These are phyloP conservation scores for Xylaria sp. DNA, from an alignment of 2,329 filamentous ascomycete species.

Conservation along the genomic window DNA sequence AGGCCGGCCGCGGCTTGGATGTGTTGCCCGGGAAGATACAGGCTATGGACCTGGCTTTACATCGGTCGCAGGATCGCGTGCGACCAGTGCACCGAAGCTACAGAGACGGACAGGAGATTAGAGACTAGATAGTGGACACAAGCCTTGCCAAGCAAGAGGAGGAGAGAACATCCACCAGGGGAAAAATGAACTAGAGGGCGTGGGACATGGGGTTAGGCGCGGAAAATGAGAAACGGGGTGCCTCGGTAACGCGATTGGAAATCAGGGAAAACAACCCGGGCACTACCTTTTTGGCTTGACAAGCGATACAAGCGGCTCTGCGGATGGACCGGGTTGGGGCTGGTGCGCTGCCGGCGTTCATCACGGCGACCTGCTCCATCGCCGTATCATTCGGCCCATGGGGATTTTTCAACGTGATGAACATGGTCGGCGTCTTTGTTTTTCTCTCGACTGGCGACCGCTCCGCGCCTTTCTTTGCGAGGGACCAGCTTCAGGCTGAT, in stretches of 20 bases:
- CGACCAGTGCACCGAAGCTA: conserved; percentile 12
- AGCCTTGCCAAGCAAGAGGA: too few species aligned
- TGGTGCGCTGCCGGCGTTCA: conserved; percentile 4
- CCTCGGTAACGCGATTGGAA: background rate
- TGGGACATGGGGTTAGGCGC: too few species aligned
- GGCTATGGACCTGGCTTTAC: conserved; percentile 6
- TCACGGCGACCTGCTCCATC: conserved; percentile 12
- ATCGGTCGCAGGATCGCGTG: conserved; percentile 5
- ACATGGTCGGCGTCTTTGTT: conserved; percentile 10
- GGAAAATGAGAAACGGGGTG: too few species aligned
- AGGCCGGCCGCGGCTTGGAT: background rate
- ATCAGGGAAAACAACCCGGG: background rate
- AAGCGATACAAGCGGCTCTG: conserved; percentile 9
- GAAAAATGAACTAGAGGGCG: too few species aligned
- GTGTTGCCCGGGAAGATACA: conserved; percentile 9
- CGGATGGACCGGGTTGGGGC: background rate
- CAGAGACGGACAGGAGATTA: background rate
- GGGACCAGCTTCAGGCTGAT: too few species aligned
- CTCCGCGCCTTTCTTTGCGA: too few species aligned
- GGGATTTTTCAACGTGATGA: conserved; percentile 13
- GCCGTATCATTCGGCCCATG: background rate
- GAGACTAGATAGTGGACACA: background rate
- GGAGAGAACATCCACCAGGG: too few species aligned
- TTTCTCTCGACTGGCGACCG: too few species aligned
- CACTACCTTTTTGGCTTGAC: conserved; percentile 9